phyloP scores from a whole-genome alignment of 1,139 yeast species.

The Yamadazyma diddensiae region DNA sequence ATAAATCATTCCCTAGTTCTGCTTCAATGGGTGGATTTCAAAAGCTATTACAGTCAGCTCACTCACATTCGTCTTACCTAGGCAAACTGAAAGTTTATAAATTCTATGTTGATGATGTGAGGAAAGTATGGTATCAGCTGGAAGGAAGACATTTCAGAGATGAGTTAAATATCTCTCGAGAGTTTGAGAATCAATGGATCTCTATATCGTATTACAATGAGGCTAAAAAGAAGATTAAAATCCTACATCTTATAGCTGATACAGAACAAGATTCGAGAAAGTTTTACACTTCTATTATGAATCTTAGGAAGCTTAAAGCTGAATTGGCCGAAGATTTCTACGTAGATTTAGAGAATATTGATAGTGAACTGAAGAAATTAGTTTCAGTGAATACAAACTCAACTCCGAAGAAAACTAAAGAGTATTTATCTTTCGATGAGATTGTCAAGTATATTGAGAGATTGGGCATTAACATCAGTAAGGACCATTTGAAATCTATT shows the following conservation, averaged over 20 bases:
- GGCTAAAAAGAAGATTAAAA: conserved; percentile 53
- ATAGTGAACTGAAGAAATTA: conserved; percentile 23
- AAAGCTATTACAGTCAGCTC: conserved; percentile 9
- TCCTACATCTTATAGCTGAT: conserved; percentile 73
- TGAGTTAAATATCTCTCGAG: conserved; percentile 70
- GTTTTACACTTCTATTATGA: conserved; percentile 58
- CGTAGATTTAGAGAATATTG: conserved; percentile 27
- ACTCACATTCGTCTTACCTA: conserved; percentile 4
- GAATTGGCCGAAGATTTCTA: conserved; percentile 32
- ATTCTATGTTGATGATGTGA: conserved; percentile 69
- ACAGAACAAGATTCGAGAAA: conserved; percentile 57
- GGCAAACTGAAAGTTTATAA: conserved; percentile 30
- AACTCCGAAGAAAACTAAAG: conserved; percentile 20
- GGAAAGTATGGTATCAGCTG: conserved; percentile 60
- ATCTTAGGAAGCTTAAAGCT: conserved; percentile 37
- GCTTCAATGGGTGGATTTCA: conserved; percentile 15
- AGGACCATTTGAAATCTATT: conserved; percentile 29
- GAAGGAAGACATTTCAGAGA: conserved; percentile 84
- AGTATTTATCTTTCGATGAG: conserved; percentile 60
- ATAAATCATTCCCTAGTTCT: conserved; percentile 24
- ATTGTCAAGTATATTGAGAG: conserved; percentile 62
- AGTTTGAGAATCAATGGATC: conserved; percentile 69
- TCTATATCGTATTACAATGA: conserved; percentile 69
- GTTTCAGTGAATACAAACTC: conserved; percentile 19
- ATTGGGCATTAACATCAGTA: conserved; percentile 60